These are phyloP conservation scores for Ambrosia hybrid DNA, from an alignment of 140 eudicot species.

Conservation along the genomic window DNA sequence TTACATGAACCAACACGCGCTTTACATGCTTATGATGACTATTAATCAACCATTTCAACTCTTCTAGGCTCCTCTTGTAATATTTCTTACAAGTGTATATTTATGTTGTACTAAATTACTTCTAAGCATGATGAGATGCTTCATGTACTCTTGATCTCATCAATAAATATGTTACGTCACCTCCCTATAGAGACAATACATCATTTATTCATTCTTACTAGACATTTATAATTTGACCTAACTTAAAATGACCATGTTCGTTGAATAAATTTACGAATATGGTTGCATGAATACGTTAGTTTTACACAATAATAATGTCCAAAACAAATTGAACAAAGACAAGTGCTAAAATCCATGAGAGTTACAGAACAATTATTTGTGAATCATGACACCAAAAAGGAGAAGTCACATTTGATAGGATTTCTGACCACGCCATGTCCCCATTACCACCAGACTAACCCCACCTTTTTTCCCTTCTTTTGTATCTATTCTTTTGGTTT, in stretches of 20 bases:
- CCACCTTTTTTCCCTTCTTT: conserved; percentile 24
- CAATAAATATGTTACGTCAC: background rate
- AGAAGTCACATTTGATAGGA: conserved; percentile 36
- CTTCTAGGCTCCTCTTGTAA: background rate
- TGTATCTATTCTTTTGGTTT: conserved; percentile 13
- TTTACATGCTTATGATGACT: background rate
- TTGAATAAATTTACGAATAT: background rate
- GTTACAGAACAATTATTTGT: conserved; percentile 35
- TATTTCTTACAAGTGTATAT: background rate
- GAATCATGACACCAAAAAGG: conserved; percentile 50
- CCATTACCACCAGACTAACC: conserved; percentile 34
- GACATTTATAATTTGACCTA: background rate
- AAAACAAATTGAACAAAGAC: conserved; percentile 16
- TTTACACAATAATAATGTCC: conserved; percentile 2
- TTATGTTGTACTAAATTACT: background rate
- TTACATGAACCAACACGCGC: background rate
- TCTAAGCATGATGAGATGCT: conserved; percentile 5
- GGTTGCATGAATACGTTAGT: background rate
- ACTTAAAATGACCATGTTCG: background rate
- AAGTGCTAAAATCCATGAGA: conserved; percentile 43
- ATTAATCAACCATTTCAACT: background rate
- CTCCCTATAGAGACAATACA: conserved; percentile 3
- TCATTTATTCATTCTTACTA: background rate
- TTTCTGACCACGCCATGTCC: conserved; percentile 42
- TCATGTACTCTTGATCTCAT: conserved; percentile 15